Evolutionary conservation across 768 basidiomycete genomes (phyloP), one percentile per base, ranked within the genome.

Genomic region (Sarcomyxa edulis): DNA sequence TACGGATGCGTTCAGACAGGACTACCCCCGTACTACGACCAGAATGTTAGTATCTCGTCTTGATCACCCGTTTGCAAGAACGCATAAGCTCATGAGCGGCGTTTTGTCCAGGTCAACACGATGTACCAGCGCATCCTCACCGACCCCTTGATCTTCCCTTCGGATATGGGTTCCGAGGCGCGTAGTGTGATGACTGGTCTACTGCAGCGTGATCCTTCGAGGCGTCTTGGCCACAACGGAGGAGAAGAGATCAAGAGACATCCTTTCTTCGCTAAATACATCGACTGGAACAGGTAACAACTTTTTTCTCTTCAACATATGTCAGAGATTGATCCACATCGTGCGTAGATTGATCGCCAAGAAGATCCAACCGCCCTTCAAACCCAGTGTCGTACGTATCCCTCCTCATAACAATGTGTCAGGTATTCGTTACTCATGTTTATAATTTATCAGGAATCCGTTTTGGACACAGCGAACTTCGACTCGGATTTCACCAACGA

Each of bases 401-500:
- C 4, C 29, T 39, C 29, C 24, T n/a, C 8, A 10, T 19, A 20
- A n/a, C 12, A 20, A 31, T 18, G 39, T 19, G 16, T 20, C n/a
- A 29, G 24, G 32, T 35, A 29, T 25, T n/a, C 23, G 15, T 16
- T 35, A 29, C 25, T n/a, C 23, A 15, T 16, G 22, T 29, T 47
- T 19, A 41, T 24, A 4, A 30, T 31, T 21, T 50, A 9, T 21
- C 29, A 84, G 82, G 92, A 94, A 68, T 86, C 84, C 39, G 93
- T 93, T 1, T 76, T 96, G 31, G 94, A 96, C 57, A 92, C 94
- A 15, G 90, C 84, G 42, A 92, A 97, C 70, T 98, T 99, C 64
- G 96, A 98, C 60, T 77, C 91, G 18, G 95, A 98, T 60, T 99
- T 99, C 57, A 97, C 94, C 20, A 88, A 84, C 44, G 95, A 99